Base-by-base conservation (phyloP, 495 filamentous ascomycete species). In the Neurospora hispaniola region DNA sequence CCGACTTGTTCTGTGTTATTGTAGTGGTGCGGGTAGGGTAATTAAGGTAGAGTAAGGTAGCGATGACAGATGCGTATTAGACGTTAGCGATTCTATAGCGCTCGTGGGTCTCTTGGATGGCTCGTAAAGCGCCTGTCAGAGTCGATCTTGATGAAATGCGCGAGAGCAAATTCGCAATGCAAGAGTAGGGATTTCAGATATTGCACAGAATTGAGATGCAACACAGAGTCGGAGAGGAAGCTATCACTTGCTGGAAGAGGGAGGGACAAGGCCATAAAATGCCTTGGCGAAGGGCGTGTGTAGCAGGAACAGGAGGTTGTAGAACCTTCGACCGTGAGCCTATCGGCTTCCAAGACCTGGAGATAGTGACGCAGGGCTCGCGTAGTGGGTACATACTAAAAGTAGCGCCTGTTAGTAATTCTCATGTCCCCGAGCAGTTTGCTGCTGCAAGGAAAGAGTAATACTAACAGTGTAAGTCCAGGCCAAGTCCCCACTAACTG, bases 321-420 rank as follows among this genome's bases (percentile, higher is more conserved):
- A 79, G 79, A 80, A 80, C 73, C 48, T 80, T 80, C 79, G 79
- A 79, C 54, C 73, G 74, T 27, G 59, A 73, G 73, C 79, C 77
- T 79, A 80, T 80, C 73, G 72, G 73, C 54, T 75, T 75, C 71
- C 71, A 39, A 39, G 72, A 74, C 69, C 69, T 27, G 44, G 66
- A 71, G 40, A 71, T 40, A 73, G 77, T 79, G 78, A 79, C 78
- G 78, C 78, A 79, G 75, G 68, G 70, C 42, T 72, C 76, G 74
- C 78, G 76, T 76, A 69, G 59, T 38, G 59, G 46, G 48, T 66
- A 66, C 54, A 35, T 66, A 7, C 3, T 5, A 14, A 31, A 66
- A 66, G 54, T 66, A 66, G 54, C 27, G 54, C 7, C 54, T 35
- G 54, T 18, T 66, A 66, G 54, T 66, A 6, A 66, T 38, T 6